Conservation (phyloP, 352 stramenopile species). For the Phytopythium chamaehyphon region DNA sequence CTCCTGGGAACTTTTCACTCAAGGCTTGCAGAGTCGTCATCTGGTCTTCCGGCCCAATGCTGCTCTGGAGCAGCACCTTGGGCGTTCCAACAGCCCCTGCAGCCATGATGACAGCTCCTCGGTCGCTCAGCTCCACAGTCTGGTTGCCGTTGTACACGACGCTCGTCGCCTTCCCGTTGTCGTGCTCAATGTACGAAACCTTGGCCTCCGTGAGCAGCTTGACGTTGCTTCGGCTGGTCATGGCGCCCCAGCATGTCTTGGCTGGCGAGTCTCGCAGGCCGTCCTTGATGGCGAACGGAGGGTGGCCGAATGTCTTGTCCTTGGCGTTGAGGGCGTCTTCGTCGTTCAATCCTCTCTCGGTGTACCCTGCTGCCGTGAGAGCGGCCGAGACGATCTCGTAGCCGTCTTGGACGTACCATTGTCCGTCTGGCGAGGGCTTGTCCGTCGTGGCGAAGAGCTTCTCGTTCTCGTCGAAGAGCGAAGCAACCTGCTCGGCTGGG, state of each 20-base stretch:
- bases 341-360: constrained; percentile 35
- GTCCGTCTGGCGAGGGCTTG: constrained; percentile 38
- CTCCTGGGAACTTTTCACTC: constrained; percentile 13
- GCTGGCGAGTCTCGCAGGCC: constrained; percentile 43
- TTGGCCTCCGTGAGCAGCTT: constrained; percentile 39
- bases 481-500: constrained; percentile 44
- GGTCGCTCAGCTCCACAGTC: constrained; percentile 19
- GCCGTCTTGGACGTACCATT: constrained; percentile 42
- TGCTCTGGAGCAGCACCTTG: constrained; percentile 77
- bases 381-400: constrained; percentile 42
- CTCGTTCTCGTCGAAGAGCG: constrained; percentile 45
- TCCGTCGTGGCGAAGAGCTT: constrained; percentile 37
- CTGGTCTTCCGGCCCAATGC: constrained; percentile 57
- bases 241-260: constrained; percentile 47
- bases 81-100: constrained; percentile 69
- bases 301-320: constrained; percentile 38
- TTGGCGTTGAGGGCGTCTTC: constrained; percentile 42
- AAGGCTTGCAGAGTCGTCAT: constrained; percentile 31
- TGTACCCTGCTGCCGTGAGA: constrained; percentile 25
- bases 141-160: constrained; percentile 39
- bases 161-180: constrained; percentile 29
- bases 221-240: constrained; percentile 42
- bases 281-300: constrained; percentile 47
- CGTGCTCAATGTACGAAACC: constrained; percentile 47
- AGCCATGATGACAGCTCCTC: constrained; percentile 69